These are phyloP conservation scores for Tylopilus sp. DNA, from an alignment of 768 basidiomycete genomes.

Conservation along the genomic window DNA sequence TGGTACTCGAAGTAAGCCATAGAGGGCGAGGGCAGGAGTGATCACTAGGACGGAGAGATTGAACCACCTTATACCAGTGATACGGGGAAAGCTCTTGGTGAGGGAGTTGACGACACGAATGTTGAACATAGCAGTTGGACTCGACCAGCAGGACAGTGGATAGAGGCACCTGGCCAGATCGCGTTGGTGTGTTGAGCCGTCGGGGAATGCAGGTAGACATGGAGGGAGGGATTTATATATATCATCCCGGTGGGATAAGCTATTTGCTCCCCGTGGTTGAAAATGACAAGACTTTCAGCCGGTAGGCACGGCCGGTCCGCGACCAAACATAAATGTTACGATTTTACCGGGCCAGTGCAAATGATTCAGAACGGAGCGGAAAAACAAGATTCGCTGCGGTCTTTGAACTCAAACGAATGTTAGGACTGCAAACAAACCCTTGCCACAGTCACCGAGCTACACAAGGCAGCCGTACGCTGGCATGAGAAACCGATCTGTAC, in stretches of 20 bases:
- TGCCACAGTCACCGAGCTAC: background rate
- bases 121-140: constrained; percentile 9
- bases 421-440: constrained; percentile 3
- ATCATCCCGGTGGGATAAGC: constrained; percentile 23
- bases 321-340: constrained; percentile 14
- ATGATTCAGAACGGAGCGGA: constrained; percentile 14
- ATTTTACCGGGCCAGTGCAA: constrained; percentile 1
- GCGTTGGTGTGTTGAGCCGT: constrained; percentile 10
- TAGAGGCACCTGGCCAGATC: background rate
- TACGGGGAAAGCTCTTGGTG: constrained; percentile 40
- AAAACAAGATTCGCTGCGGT: constrained; percentile 18
- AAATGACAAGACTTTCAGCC: constrained; percentile 19
- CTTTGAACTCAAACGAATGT: constrained; percentile 6
- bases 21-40: constrained; percentile 68
- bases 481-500: constrained; percentile 16
- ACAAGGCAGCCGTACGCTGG: constrained; percentile 6
- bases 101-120: constrained; percentile 11
- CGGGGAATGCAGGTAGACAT: constrained; percentile 15
- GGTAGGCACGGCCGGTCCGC: constrained; percentile 21
- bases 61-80: constrained; percentile 69
- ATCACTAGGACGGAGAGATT: constrained; percentile 66
- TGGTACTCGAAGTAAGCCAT: constrained; percentile 56
- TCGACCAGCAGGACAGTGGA: constrained; percentile 2
- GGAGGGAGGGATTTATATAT: constrained; percentile 28
- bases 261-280: constrained; percentile 11